Evolutionary conservation across 441 rosid genomes (phyloP), one percentile per base, ranked within the genome.

Genomic region (Croton setiger): DNA sequence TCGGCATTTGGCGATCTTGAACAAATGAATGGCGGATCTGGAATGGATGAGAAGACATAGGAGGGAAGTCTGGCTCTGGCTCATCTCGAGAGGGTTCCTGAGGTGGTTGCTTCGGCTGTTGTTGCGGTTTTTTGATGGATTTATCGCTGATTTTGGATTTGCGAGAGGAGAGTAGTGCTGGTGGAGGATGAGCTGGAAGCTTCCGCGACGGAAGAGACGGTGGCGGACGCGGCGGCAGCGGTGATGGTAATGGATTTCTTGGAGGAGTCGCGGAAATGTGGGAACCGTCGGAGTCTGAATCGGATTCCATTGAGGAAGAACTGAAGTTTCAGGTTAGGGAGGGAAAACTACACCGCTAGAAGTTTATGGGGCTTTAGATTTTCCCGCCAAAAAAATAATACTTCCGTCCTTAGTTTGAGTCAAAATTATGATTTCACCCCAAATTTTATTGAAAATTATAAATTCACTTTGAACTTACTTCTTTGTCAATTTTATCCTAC

Each of bases 251-350:
- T 12, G 76, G 60, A 64, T 73, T 82, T 56, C 91, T 77, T 3
- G 97, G 97, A 78, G 98, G 96, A 65, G 97, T 94, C 68, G 87
- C 82, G 66, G 98, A 90, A 75, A 92, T 69, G 78, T 88, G 88
- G 55, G 98, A 94, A 11, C 91, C 87, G 69, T 79, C 92, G 80
- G 98, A 90, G 76, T 88, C 96, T 55, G 97, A 86, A 80, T 86
- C 92, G 74, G 84, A 78, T 63, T 86, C 90, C 89, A 84, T 9
- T 17, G 33, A 43, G 64, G 60, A 43, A 8, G 33, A 37, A 10
- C 31, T 27, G 31, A 27, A 27, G 31, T 27, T 27, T 27, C 31
- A 27, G 2, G 31, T 27, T 27, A 27, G n/a, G n/a, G n/a, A n/a
- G n/a, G n/a, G n/a, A n/a, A n/a, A n/a, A n/a, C n/a, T n/a, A n/a